Evolutionary conservation across 2,329 filamentous ascomycete genomes (phyloP).

Genomic region (Talaromyces amestolkiae): DNA sequence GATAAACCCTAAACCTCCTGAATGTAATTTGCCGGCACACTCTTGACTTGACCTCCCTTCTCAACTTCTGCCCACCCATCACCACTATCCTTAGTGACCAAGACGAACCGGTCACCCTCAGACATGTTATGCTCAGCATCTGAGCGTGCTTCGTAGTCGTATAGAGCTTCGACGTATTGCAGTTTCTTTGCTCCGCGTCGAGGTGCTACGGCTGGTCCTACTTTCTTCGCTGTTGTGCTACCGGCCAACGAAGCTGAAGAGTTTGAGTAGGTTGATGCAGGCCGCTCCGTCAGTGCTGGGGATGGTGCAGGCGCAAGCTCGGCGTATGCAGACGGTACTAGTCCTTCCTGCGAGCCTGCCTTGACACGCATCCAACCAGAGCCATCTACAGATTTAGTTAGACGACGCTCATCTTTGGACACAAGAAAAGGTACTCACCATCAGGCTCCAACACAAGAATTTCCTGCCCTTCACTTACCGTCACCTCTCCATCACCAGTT

Average conservation of each 20-base stretch:
- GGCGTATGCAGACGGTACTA: slow-evolving; percentile 84
- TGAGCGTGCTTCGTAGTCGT: slow-evolving; percentile 83
- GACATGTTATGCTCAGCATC: slow-evolving; percentile 85
- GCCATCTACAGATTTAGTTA: slow-evolving; percentile 61
- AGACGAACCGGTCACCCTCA: slow-evolving; percentile 87
- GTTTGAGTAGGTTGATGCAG: slow-evolving; percentile 73
- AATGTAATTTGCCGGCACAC: slow-evolving; percentile 92
- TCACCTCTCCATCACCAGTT: slow-evolving; percentile 75
- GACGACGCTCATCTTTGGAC: background rate
- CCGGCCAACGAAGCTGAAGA: slow-evolving; percentile 67
- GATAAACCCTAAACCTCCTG: slow-evolving; percentile 59
- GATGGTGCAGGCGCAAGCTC: slow-evolving; percentile 59
- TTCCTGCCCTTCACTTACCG: slow-evolving; percentile 73
- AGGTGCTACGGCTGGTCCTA: slow-evolving; percentile 87
- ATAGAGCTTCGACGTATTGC: slow-evolving; percentile 87
- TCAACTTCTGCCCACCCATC: slow-evolving; percentile 98
- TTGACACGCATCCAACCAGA: slow-evolving; percentile 88
- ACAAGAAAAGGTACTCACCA: slow-evolving; percentile 58
- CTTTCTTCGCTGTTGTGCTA: slow-evolving; percentile 66
- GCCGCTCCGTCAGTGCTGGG: slow-evolving; percentile 51
- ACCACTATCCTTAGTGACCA: slow-evolving; percentile 81
- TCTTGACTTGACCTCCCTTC: slow-evolving; percentile 78
- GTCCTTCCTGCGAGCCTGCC: slow-evolving; percentile 67
- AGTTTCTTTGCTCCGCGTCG: slow-evolving; percentile 89
- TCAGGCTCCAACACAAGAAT: slow-evolving; percentile 79